Conservation (phyloP, 2,329 filamentous ascomycete species). For the Trichophyton mentagrophytes region DNA sequence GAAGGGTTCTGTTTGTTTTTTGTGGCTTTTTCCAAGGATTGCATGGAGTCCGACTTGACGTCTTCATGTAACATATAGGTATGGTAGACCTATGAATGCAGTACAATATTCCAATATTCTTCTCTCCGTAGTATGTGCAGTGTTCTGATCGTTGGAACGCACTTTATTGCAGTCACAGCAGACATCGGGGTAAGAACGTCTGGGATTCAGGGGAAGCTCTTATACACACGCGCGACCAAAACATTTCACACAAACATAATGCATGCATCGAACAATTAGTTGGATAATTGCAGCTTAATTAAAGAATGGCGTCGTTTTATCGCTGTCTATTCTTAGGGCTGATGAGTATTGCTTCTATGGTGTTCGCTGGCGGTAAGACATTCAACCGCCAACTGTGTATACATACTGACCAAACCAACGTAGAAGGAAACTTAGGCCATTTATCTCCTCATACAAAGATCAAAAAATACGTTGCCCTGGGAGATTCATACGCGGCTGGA, state of each 20-base stretch:
- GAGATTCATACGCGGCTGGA: constrained; percentile 20
- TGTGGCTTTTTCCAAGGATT: neutral
- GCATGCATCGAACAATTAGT: neutral
- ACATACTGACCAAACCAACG: neutral
- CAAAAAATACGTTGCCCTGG: constrained; percentile 16
- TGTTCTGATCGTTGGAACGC: too few relatives aligned
- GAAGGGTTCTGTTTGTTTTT: neutral
- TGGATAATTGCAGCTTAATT: neutral
- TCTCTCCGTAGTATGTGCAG: too few relatives aligned
- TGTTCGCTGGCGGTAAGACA: neutral
- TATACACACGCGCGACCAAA: neutral
- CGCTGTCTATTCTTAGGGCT: neutral
- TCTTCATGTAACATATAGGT: neutral
- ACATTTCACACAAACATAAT: neutral
- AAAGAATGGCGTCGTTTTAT: neutral
- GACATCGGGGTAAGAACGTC: neutral
- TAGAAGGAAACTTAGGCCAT: neutral
- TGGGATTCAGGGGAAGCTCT: neutral
- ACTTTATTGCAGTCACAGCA: neutral
- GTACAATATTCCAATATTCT: too few relatives aligned
- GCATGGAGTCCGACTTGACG: neutral
- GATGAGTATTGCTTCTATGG: neutral
- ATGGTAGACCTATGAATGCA: neutral
- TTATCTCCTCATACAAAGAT: neutral
- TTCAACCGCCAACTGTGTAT: neutral